Evolutionary conservation across 2,329 filamentous ascomycete species (phyloP), one percentile per base, ranked within the genome.

Genomic region (Leptographium lundbergii): DNA sequence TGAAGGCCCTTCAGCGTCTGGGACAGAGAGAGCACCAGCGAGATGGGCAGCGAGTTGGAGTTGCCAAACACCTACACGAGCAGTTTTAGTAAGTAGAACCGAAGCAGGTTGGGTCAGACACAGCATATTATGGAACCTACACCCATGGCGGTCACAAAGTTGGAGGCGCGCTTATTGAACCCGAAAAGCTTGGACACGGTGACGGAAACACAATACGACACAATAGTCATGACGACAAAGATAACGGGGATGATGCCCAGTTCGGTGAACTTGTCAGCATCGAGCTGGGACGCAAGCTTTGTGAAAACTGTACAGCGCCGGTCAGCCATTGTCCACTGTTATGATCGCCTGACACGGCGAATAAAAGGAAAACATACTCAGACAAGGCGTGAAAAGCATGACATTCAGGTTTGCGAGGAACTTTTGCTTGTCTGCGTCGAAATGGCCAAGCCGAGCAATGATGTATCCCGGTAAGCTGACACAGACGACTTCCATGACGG

Each of bases 121-220:
- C 19, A 5, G 2, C 9, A 56, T 6, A 11, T 7, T 4, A 27
- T 14, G 14, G 3, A 17, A 63, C 66, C 52, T 64, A 72, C 81
- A 45, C 89, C 91, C 94, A 99, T 99, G 57, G 94, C 94, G 36
- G 90, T 88, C 50, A 99, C 88, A 68, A 99, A 99, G 74, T 99
- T 99, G 64, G 86, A 82, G 50, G 91, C 88, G 62, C 92, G 84
- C 71, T 88, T 91, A 66, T 84, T 84, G 73, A 99, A 91, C 19
- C 88, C 79, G 70, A 91, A 95, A 55, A 84, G 75, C 72, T 82
- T 86, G 22, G 88, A 82, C 58, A 97, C 81, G 14, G 80, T 67
- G 10, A 84, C 74, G 2, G 91, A 86, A 58, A 91, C 89, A 3
- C 82, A 58, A 74, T 91, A 99, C 17, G 92, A 97, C 32, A 97